phyloP scores from a whole-genome alignment of 768 basidiomycete species.

The Gloeostereum incarnatum region DNA sequence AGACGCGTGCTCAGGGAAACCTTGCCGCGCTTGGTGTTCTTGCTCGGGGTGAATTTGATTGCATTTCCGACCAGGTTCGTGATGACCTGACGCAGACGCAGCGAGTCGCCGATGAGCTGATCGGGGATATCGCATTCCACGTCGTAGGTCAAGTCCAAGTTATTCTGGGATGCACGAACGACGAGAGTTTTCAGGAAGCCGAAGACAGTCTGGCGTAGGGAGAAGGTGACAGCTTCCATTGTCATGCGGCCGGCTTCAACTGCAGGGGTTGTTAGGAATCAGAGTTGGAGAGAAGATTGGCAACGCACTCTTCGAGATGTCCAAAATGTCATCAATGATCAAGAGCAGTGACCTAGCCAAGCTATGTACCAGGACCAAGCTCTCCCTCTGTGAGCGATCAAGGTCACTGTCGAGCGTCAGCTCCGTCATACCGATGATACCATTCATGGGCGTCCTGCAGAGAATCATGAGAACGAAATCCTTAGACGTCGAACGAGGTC shows the following conservation, averaged over 20 bases:
- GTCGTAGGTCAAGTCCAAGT: constrained; percentile 92
- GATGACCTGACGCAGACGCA: constrained; percentile 90
- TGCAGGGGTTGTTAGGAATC: constrained; percentile 20
- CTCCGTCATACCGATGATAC: constrained; percentile 99
- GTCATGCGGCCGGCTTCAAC: constrained; percentile 99
- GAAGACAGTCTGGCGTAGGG: constrained; percentile 93
- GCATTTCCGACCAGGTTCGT: constrained; percentile 94
- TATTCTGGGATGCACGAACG: constrained; percentile 94
- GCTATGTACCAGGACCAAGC: constrained; percentile 89
- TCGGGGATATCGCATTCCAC: constrained; percentile 95
- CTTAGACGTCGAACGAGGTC: constrained; percentile 8
- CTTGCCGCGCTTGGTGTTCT: constrained; percentile 54
- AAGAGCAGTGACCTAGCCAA: constrained; percentile 86
- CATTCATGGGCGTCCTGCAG: constrained; percentile 97
- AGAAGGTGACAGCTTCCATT: constrained; percentile 98
- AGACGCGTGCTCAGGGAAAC: constrained; percentile 85
- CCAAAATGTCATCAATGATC: constrained; percentile 98
- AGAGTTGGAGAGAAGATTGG: neutral
- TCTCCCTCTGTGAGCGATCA: constrained; percentile 91
- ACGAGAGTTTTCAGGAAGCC: constrained; percentile 97
- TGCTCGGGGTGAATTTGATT: constrained; percentile 89
- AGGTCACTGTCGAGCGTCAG: constrained; percentile 94
- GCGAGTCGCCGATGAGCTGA: constrained; percentile 92
- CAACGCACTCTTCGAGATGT: constrained; percentile 95
- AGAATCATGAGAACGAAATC: constrained; percentile 4